These are phyloP conservation scores for Ophiostoma populinum DNA, from an alignment of 2,329 filamentous ascomycete species.

Conservation along the genomic window DNA sequence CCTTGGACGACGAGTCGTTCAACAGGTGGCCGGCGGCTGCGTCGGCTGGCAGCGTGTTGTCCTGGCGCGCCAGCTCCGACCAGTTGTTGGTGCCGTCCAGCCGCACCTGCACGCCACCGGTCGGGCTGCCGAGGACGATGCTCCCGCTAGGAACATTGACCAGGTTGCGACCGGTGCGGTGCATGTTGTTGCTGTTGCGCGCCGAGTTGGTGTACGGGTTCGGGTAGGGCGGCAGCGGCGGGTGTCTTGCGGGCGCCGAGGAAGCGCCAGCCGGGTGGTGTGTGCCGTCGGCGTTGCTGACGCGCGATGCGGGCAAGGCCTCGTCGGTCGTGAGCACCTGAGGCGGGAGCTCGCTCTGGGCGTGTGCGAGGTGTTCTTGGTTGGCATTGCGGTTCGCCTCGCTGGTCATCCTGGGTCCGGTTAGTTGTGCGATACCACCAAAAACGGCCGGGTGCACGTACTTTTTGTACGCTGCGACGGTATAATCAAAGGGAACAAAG, in stretches of 20 bases:
- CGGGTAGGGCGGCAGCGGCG: conserved; percentile 29
- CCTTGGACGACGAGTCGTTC: conserved; percentile 25
- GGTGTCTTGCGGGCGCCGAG: conserved; percentile 15
- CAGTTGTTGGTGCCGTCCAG: conserved; percentile 69
- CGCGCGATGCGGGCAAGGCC: conserved; percentile 23
- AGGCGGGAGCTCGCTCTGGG: conserved; percentile 13
- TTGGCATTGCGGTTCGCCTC: conserved; percentile 13
- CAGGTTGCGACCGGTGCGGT: conserved; percentile 7
- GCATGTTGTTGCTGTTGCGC: conserved; percentile 6
- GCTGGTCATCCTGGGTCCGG: conserved; percentile 10
- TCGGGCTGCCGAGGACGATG: conserved; percentile 54
- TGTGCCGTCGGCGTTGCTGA: conserved; percentile 11
- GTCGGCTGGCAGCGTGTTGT: conserved; percentile 54
- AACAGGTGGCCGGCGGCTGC: conserved; percentile 32
- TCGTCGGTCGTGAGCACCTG: conserved; percentile 37
- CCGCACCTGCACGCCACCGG: conserved; percentile 78
- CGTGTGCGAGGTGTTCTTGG: neutral
- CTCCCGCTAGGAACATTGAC: conserved; percentile 37
- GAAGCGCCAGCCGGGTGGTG: conserved; percentile 14
- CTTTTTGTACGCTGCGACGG: conserved; percentile 59
- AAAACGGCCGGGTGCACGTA: conserved; percentile 22
- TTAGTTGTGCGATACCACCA: neutral
- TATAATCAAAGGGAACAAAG: conserved; percentile 94
- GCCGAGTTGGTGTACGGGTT: conserved; percentile 24
- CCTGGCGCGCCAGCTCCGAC: conserved; percentile 78